Percentiles rank a stretch among this genome's conserved stretches.
phyloP scores from a whole-genome alignment of 805 yeast genomes.

The Schizosaccharomyces octosporus region DNA sequence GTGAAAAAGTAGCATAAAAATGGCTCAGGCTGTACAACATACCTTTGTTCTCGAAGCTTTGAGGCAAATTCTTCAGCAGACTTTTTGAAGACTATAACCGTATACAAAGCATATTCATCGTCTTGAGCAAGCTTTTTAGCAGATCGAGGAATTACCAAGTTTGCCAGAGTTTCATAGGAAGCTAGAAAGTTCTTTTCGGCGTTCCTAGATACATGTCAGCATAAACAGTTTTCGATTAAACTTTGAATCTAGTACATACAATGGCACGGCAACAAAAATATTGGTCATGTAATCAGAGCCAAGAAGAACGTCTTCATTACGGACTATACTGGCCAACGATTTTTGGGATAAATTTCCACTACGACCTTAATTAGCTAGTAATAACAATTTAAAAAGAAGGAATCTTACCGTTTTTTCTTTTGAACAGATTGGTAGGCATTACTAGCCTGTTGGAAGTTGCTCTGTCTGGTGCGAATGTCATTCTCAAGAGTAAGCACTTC shows the following conservation, averaged over 20 bases:
- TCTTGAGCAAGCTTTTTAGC: constrained; percentile 51
- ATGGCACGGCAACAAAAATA: constrained; percentile 72
- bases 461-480: constrained; percentile 58
- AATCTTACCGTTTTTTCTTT: constrained; percentile 41
- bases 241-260: constrained; percentile 10
- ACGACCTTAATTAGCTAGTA: neutral
- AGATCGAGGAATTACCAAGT: constrained; percentile 78
- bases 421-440: constrained; percentile 69
- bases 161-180: constrained; percentile 49
- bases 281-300: constrained; percentile 72
- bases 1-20: too few species aligned
- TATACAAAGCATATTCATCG: constrained; percentile 44
- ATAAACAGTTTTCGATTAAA: neutral
- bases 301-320: constrained; percentile 57
- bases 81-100: constrained; percentile 69
- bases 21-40: constrained; percentile 34
- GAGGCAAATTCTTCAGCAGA: constrained; percentile 41
- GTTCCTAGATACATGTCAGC: neutral
- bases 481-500: constrained; percentile 67
- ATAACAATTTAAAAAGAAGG: neutral
- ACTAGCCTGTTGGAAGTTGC: constrained; percentile 57
- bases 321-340: constrained; percentile 71
- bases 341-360: constrained; percentile 72
- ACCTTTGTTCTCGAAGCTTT: constrained; percentile 60
- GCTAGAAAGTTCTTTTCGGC: constrained; percentile 34